A percentile compares a stretch with the other conserved stretches of the same genome.
Evolutionary conservation across 495 filamentous ascomycete species (phyloP).

Genomic region (Pseudoneurospora amorphoporcata): DNA sequence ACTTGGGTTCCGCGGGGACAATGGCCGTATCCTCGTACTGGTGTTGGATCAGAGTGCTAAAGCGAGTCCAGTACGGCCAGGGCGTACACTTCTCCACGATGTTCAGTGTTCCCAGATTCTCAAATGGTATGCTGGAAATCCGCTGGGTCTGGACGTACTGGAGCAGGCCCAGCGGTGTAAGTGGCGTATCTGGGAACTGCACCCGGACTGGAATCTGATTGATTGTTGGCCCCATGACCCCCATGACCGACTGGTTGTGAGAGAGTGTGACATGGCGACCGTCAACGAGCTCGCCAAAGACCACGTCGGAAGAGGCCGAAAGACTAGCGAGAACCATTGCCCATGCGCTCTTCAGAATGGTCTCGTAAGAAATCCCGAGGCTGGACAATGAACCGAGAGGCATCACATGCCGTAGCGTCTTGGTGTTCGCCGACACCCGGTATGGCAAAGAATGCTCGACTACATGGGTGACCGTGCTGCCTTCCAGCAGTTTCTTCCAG

Average conservation of each 20-base stretch:
- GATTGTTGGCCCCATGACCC: slow-evolving; percentile 34
- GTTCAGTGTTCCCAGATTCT: slow-evolving; percentile 31
- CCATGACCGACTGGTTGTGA: slow-evolving; percentile 24
- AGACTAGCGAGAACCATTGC: slow-evolving; percentile 37
- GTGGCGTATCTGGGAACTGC: slow-evolving; percentile 27
- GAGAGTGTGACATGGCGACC: slow-evolving; percentile 35
- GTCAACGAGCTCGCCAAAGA: slow-evolving; percentile 39
- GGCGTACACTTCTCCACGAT: slow-evolving; percentile 37
- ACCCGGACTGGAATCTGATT: slow-evolving; percentile 36
- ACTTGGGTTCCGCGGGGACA: slow-evolving; percentile 19
- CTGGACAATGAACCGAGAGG: slow-evolving; percentile 24
- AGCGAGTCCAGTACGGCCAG: slow-evolving; percentile 40
- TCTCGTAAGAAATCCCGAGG: slow-evolving; percentile 27
- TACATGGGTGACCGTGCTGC: slow-evolving; percentile 31
- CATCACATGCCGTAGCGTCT: slow-evolving; percentile 27
- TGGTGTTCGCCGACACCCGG: slow-evolving; percentile 21
- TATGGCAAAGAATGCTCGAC: slow-evolving; percentile 30
- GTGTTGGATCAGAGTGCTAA: slow-evolving; percentile 36
- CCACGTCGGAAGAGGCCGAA: slow-evolving; percentile 33
- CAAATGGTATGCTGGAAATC: slow-evolving; percentile 29
- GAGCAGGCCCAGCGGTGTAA: slow-evolving; percentile 32
- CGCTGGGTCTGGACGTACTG: slow-evolving; percentile 32
- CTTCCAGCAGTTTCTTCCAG: slow-evolving; percentile 32
- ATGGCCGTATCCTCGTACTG: slow-evolving; percentile 28
- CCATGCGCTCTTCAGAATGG: slow-evolving; percentile 38